phyloP scores from a whole-genome alignment of 2,329 filamentous ascomycete genomes.

The Geosmithia flava region DNA sequence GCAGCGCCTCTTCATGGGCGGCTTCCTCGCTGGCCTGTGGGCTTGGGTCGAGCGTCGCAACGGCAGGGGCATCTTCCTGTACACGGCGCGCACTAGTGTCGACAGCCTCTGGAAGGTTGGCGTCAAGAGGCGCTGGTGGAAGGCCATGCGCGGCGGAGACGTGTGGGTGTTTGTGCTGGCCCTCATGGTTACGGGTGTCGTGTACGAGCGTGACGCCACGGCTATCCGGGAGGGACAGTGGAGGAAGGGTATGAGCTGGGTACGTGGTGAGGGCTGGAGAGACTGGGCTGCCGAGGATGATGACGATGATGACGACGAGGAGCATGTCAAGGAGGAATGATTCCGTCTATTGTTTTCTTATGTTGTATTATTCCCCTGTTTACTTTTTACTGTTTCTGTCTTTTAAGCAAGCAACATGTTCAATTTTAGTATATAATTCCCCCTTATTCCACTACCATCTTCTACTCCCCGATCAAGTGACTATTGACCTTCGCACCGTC shows the following conservation, averaged over 20 bases:
- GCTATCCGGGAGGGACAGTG: slow-evolving; percentile 55
- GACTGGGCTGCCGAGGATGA: slow-evolving; percentile 51
- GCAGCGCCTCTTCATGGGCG: slow-evolving; percentile 81
- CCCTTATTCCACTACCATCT: too few relatives aligned
- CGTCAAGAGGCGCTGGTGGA: slow-evolving; percentile 84
- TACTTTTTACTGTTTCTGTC: background rate
- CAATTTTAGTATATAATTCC: background rate
- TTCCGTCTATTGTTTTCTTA: background rate
- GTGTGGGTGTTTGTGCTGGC: slow-evolving; percentile 72
- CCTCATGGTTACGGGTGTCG: slow-evolving; percentile 63
- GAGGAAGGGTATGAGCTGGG: slow-evolving; percentile 61
- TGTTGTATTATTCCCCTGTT: background rate
- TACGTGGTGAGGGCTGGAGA: slow-evolving; percentile 63
- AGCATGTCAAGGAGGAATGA: slow-evolving; percentile 11
- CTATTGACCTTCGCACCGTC: slow-evolving; percentile 1
- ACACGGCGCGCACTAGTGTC: slow-evolving; percentile 64
- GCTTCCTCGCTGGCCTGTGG: slow-evolving; percentile 77
- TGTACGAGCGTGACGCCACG: slow-evolving; percentile 60
- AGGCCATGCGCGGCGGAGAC: slow-evolving; percentile 69
- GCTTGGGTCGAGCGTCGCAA: slow-evolving; percentile 59
- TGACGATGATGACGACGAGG: slow-evolving; percentile 25
- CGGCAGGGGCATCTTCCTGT: slow-evolving; percentile 61
- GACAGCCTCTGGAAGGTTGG: slow-evolving; percentile 88
- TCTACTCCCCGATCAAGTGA: slow-evolving; percentile 1
- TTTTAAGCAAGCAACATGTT: background rate